Evolutionary conservation across 176 grass and related monocot species (phyloP), one percentile per base, ranked within the genome.

Genomic region (Saccharum officinarum): DNA sequence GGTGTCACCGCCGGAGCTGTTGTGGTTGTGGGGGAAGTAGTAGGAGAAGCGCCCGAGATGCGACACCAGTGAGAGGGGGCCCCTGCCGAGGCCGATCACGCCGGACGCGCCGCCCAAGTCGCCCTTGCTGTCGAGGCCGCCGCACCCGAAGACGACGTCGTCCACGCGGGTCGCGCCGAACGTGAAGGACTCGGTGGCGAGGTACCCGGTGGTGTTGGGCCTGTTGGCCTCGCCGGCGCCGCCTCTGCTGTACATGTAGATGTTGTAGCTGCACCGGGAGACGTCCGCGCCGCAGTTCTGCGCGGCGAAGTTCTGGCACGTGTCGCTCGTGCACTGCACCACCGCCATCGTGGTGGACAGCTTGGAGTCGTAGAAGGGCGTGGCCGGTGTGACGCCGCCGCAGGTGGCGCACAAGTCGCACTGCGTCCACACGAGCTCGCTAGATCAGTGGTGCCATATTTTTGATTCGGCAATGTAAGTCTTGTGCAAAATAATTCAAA

Each of bases 391-490:
- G 15, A 52, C 28, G 28, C 28, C 49, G 17, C 17, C 28, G 63
- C 63, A 33, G 30, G 30, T 46, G 44, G 44, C 10, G 12, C 44
- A 46, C 44, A 3, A 34, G 76, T 38, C 47, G 15, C 47, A 65
- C 59, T 79, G 77, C 60, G 17, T 41, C 77, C 77, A 79, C 38
- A 79, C 23, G 60, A 79, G 37, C n/a, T 79, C 60, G 77, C 77
- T n/a, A n/a, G n/a, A n/a, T n/a, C n/a, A n/a, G n/a, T n/a, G n/a
- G n/a, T n/a, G n/a, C n/a, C n/a, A n/a, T n/a, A n/a, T n/a, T n/a
- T n/a, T n/a, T n/a, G n/a, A n/a, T n/a, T n/a, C n/a, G n/a, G n/a
- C n/a, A n/a, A n/a, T n/a, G n/a, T n/a, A n/a, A n/a, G n/a, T n/a
- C n/a, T n/a, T n/a, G n/a, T n/a, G n/a, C n/a, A n/a, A n/a, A n/a